Evolutionary conservation across 78 protist genomes (phyloP).

Genomic region (Anaeramoeba flamelloides): DNA sequence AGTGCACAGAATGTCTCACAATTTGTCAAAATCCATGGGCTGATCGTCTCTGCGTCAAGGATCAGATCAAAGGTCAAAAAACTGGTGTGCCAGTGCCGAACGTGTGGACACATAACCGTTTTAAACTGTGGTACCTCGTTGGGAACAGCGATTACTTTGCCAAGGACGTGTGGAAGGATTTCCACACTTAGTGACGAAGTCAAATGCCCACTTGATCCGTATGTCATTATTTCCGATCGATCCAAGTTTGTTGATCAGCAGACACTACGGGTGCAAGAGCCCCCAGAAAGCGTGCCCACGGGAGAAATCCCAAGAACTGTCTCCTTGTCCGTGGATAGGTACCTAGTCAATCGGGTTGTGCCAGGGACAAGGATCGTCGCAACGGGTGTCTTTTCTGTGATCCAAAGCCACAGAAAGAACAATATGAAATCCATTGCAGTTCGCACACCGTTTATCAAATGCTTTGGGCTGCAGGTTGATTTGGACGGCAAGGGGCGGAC

Average conservation of each 20-base stretch:
- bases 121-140: neutral
- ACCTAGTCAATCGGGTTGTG: neutral
- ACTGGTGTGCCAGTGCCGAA: neutral
- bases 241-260: conserved; percentile 67
- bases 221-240: conserved; percentile 40
- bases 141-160: neutral
- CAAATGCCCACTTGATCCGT: conserved; percentile 66
- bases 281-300: conserved; percentile 87
- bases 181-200: neutral
- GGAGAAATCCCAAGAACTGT: conserved; percentile 96
- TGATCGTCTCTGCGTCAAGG: neutral
- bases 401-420: neutral
- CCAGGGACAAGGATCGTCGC: neutral
- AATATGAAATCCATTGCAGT: neutral
- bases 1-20: neutral
- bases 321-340: conserved; percentile 49
- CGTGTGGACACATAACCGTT: neutral
- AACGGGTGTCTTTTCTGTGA: neutral
- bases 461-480: neutral
- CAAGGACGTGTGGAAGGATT: neutral
- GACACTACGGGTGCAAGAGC: conserved; percentile 84
- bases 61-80: neutral
- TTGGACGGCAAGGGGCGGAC: neutral
- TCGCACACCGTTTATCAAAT: neutral
- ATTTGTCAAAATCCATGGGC: neutral